A percentile compares a stretch with the other conserved stretches of the same genome.
Conservation (phyloP, 2,329 filamentous ascomycete species). For the Lachnum nothofagi region DNA sequence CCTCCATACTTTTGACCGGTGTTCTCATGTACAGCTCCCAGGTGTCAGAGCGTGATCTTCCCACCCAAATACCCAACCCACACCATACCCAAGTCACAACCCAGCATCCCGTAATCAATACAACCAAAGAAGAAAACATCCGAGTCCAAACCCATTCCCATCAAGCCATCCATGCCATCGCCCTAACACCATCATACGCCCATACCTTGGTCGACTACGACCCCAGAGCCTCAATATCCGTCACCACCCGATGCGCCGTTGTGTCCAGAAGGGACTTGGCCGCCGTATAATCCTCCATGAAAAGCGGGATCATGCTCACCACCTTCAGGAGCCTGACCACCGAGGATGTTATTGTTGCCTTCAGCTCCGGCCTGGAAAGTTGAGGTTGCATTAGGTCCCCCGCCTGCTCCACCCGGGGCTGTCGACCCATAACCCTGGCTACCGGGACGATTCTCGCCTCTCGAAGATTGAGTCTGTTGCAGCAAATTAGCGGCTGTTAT, state of each 20-base stretch:
- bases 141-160: constrained; percentile 1
- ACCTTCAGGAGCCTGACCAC: constrained; percentile 29
- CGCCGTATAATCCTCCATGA: constrained; percentile 40
- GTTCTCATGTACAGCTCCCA: constrained; percentile 28
- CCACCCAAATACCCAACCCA: constrained; percentile 13
- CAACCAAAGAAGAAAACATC: constrained; percentile 24
- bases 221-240: constrained; percentile 21
- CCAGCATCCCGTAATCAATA: constrained; percentile 29
- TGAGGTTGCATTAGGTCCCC: constrained; percentile 28
- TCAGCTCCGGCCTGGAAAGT: constrained; percentile 30
- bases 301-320: constrained; percentile 34
- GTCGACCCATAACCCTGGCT: constrained; percentile 49
- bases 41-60: constrained; percentile 16
- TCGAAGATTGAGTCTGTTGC: constrained; percentile 69
- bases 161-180: constrained; percentile 7
- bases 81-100: constrained; percentile 18
- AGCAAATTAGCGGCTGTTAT: constrained; percentile 31
- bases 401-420: constrained; percentile 37
- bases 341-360: constrained; percentile 32
- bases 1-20: constrained; percentile 26
- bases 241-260: constrained; percentile 45
- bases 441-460: constrained; percentile 52
- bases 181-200: constrained; percentile 21
- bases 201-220: constrained; percentile 11
- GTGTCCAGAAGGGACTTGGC: constrained; percentile 49